phyloP scores from a whole-genome alignment of 768 basidiomycete species.

The Gymnopilus dilepis region DNA sequence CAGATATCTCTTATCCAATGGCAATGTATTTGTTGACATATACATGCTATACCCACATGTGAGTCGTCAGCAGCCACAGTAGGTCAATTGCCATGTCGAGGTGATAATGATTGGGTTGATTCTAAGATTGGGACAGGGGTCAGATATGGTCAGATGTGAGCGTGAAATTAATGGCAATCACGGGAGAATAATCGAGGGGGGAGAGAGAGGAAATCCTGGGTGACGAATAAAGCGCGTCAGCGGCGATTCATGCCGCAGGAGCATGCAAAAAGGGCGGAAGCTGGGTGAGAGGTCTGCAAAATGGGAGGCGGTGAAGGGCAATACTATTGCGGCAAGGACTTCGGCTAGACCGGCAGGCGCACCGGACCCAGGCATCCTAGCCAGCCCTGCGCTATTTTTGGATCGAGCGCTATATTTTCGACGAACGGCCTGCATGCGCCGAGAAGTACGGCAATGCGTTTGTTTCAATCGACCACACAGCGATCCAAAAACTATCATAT shows the following conservation, averaged over 20 bases:
- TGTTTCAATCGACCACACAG: conserved; percentile 1
- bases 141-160: neutral
- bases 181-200: neutral
- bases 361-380: neutral
- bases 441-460: neutral
- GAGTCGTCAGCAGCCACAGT: neutral
- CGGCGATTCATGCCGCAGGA: neutral
- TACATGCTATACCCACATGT: neutral
- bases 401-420: neutral
- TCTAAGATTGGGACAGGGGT: neutral
- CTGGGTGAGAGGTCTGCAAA: neutral
- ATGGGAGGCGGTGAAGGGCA: neutral
- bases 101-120: neutral
- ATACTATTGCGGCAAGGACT: neutral
- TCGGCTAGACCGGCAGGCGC: neutral
- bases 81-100: neutral
- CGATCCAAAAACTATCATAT: neutral
- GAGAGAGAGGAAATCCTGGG: neutral
- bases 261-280: neutral
- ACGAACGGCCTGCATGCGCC: neutral
- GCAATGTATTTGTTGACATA: neutral
- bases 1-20: neutral
- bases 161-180: neutral
- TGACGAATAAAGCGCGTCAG: neutral
- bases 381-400: neutral